Conservation (phyloP, 2,329 filamentous ascomycete genomes). For the Phoma herbarum region DNA sequence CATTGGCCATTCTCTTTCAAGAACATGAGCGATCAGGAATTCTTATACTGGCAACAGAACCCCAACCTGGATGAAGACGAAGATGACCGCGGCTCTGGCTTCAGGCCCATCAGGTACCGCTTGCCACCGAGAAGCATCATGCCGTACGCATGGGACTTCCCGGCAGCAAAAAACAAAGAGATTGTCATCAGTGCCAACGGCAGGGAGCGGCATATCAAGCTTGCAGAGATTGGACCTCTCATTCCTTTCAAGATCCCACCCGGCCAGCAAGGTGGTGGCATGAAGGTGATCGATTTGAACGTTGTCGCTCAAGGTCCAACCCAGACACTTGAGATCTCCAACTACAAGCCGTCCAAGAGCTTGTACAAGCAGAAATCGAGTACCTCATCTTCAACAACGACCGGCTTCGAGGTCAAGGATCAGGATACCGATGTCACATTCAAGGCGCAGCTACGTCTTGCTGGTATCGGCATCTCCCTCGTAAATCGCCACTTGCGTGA, state of each 20-base stretch:
- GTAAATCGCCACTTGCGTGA: slow-evolving; percentile 93
- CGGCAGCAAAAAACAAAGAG: slow-evolving; percentile 95
- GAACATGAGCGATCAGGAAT: slow-evolving; percentile 96
- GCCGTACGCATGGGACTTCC: slow-evolving; percentile 99
- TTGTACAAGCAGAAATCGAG: slow-evolving; percentile 77
- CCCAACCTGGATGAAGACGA: slow-evolving; percentile 94
- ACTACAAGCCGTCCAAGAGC: slow-evolving; percentile 92
- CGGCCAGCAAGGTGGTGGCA: slow-evolving; percentile 66
- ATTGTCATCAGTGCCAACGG: slow-evolving; percentile 81
- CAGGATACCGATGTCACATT: slow-evolving; percentile 88
- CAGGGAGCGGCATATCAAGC: slow-evolving; percentile 88
- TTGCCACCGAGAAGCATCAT: slow-evolving; percentile 95
- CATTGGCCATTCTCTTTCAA: slow-evolving; percentile 99
- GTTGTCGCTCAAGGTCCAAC: slow-evolving; percentile 95
- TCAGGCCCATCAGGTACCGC: slow-evolving; percentile 91
- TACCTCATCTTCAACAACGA: slow-evolving; percentile 66
- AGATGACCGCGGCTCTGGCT: slow-evolving; percentile 80
- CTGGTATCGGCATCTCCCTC: slow-evolving; percentile 90
- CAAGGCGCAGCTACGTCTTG: slow-evolving; percentile 85
- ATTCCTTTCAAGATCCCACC: slow-evolving; percentile 89
- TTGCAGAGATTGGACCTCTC: slow-evolving; percentile 95
- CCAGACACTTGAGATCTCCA: slow-evolving; percentile 91
- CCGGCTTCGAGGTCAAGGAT: slow-evolving; percentile 93
- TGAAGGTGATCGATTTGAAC: slow-evolving; percentile 95
- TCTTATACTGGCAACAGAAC: slow-evolving; percentile 94